These are phyloP conservation scores for Fusarium pseudoanthophilum DNA, from an alignment of 2,329 filamentous ascomycete genomes.

Conservation along the genomic window DNA sequence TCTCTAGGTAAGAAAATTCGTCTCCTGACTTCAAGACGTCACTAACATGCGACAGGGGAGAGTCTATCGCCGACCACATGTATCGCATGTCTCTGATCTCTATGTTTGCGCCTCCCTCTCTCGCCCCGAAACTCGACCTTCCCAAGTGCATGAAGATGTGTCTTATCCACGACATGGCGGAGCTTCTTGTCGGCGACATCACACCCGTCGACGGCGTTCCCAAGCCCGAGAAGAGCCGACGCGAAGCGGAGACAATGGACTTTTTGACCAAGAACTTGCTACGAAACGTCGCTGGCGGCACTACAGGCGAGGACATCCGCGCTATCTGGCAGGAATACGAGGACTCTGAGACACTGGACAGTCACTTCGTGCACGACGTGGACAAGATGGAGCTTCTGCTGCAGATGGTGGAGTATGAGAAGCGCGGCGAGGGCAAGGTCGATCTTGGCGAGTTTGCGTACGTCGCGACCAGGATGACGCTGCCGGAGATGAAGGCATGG, in stretches of 20 bases:
- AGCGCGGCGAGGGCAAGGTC: conserved; percentile 68
- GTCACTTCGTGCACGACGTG: conserved; percentile 92
- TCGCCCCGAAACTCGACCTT: conserved; percentile 79
- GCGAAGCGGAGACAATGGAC: conserved; percentile 91
- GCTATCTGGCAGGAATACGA: conserved; percentile 96
- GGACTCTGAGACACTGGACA: conserved; percentile 83
- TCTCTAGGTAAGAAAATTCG: conserved; percentile 61
- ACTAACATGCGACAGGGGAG: conserved; percentile 64
- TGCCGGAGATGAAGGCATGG: conserved; percentile 86
- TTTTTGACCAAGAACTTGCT: conserved; percentile 81
- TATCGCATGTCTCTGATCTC: conserved; percentile 98
- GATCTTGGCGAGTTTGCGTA: conserved; percentile 90
- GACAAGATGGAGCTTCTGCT: conserved; percentile 96
- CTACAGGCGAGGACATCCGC: conserved; percentile 75
- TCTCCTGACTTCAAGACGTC: fast-evolving
- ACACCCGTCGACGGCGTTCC: conserved; percentile 88
- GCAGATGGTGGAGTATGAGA: conserved; percentile 98
- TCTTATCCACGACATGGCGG: conserved; percentile 96
- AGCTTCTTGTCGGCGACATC: conserved; percentile 94
- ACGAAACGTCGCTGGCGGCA: conserved; percentile 77
- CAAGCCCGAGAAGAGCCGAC: conserved; percentile 88
- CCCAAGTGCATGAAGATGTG: conserved; percentile 93
- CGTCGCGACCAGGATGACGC: conserved; percentile 76
- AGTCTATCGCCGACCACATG: conserved; percentile 98
- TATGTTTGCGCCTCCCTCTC: conserved; percentile 84